Base-by-base conservation (phyloP, 306 rosid species). In the Acmispon strigosus region DNA sequence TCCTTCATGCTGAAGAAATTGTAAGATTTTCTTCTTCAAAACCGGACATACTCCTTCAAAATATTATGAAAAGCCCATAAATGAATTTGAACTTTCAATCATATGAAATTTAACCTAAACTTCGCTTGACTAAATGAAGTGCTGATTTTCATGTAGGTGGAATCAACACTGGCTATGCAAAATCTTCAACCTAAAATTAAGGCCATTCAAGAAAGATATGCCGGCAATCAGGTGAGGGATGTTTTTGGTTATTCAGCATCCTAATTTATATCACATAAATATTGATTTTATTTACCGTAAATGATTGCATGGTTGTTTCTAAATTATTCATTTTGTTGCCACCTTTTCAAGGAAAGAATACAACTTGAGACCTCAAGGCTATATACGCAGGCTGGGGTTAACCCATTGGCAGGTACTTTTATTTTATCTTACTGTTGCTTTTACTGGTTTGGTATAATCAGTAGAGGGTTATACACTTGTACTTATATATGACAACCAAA, bases 341-440 rank as follows among this genome's bases (percentile, higher is more conserved):
- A 80, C 74, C 61, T 78, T 81, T 73, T 89, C 53, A 84, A 95
- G 99, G 99, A 91, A 91, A 95, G 97, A 86, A 95, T 95, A 80
- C 97, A 95, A 86, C 99, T 95, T 55, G 99, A 95, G 87, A 95
- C 99, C 5, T 91, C 99, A 73, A 83, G 99, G 83, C 81, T 91
- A 55, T 91, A 95, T 80, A 84, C 20, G 73, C 96, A 95, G 73
- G 99, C 99, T 11, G 99, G 99, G 83, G 96, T 95, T 63, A 95
- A 95, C 79, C 99, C 99, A 48, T 79, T 91, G 85, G 99, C 99
- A 80, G 97, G 99, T 90, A 78, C 48, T 34, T 45, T 10, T 39
- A 17, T 72, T 50, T 43, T 47, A 37, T 16, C 24, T 22, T 22
- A 22, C 24, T 47, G 17, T 54, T 42, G 15, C 41, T 18, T 34